Evolutionary conservation across 1,284 basidiomycete genomes (phyloP), one percentile per base, ranked within the genome.

Genomic region (Pyrrhoderma lamaoense): DNA sequence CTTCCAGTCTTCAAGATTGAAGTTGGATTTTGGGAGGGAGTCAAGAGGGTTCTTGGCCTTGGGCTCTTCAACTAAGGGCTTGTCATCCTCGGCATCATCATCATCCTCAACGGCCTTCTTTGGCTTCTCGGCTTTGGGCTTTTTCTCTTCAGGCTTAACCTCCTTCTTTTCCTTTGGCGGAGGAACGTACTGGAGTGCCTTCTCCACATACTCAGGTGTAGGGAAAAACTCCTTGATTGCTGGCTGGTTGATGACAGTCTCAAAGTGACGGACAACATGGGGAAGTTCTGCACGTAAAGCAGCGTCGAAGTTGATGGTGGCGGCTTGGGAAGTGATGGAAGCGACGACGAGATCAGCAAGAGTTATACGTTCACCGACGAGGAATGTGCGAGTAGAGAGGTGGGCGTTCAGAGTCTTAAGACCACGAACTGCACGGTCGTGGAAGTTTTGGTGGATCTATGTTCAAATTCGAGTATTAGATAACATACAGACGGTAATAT

Each of bases 1-100:
- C 75, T 98, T 98, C 90, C 91, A 96, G 73, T 97, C 93, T 70
- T 98, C 94, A 53, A 98, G 84, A 75, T 93, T 93, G 75, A 97
- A 89, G 13, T 79, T 72, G 16, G 89, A 92, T 74, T 95, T 95
- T 60, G 94, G 92, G 52, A 96, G 80, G 56, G 78, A 76, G 59
- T 97, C 95, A 49, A 96, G 83, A 27, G 94, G 94, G 80, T 97
- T 96, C 81, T 94, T 94, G 53, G 73, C 77, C 71, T 95, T 86
- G 61, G 85, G 82, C 64, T 81, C 80, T 51, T 79, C 77, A 21
- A 75, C 74, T 22, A 75, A 66, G 45, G 77, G 73, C 58, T 80
- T 79, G 38, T 79, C 80, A 44, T 82, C 81, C 16, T 80, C 82
- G 1, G 84, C 82, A 2, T 87, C 88, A 1, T 80, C 82, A 1